Base-by-base conservation (phyloP, 2,329 filamentous ascomycete species). In the Apiospora saccharicola region DNA sequence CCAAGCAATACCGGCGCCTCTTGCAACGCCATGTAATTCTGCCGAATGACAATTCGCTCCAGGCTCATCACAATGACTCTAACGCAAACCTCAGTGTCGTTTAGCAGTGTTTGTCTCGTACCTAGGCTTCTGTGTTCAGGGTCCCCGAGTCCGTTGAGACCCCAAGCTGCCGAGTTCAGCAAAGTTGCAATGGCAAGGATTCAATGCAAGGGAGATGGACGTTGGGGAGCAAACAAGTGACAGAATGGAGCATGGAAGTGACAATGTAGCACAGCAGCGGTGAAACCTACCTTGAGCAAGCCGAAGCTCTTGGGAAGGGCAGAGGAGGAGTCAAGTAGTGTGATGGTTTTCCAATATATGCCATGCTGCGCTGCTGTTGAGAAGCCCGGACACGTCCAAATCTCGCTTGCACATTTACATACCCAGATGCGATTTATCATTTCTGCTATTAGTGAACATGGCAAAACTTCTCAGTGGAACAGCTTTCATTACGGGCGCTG, bases 401-500 rank as follows among this genome's bases (percentile, higher is more conserved):
- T 22, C 53, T 61, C 16, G 16, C 30, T 22, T 57, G 49, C 5
- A 61, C 49, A 53, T 37, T 19, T 37, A 37, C 34, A 4, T 53
- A 10, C 24, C 5, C 24, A 53, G n/a, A 37, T 7, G 34, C 34
- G 34, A 37, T n/a, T n/a, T 37, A 37, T 37, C 34, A 37, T 37
- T 7, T 37, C 34, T 37, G 34, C 1, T 34, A 0, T n/a, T 13
- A 30, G 67, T 24, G 61, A 43, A 69, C 26, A 69, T 69, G 68
- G 46, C 68, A 51, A 46, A 47, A 30, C 68, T 69, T 37, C 46
- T 69, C 24, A 69, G 68, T 24, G 68, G 68, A 37, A 69, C 68
- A 4, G 68, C 68, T 22, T 69, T 69, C 46, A 69, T 69, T 7
- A 69, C 68, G 30, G 68, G 68, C 47, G 68, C 68, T 30, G 68